Percentiles rank a stretch among this genome's conserved stretches.
Conservation (phyloP, 1,139 yeast genomes). For the Hanseniaspora uvarum region DNA sequence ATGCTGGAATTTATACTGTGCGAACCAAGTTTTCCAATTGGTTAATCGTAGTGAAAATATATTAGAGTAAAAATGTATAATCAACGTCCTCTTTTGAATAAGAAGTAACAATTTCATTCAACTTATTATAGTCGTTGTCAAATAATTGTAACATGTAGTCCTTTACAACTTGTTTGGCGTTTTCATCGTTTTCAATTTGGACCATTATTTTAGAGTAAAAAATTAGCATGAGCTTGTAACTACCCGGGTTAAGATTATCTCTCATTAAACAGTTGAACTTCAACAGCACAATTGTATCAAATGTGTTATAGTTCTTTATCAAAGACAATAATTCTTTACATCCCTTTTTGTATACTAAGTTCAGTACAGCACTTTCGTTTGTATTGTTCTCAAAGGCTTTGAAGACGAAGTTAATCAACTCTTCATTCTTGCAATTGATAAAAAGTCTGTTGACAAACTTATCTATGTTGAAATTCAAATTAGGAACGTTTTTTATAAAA, state of each 20-base stretch:
- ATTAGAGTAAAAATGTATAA: background rate
- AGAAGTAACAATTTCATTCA: background rate
- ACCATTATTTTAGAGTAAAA: conserved; percentile 5
- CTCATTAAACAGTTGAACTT: conserved; percentile 7
- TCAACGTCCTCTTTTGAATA: conserved; percentile 2
- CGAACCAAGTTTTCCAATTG: background rate
- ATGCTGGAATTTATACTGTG: background rate
- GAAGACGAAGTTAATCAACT: background rate
- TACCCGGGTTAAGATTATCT: conserved; percentile 6
- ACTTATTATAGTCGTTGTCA: background rate
- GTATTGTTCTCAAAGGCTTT: background rate
- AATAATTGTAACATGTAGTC: background rate
- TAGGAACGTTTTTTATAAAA: conserved; percentile 3
- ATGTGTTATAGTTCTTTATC: background rate
- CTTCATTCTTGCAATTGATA: background rate
- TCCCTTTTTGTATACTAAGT: conserved; percentile 4
- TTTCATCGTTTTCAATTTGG: background rate
- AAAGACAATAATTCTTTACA: background rate
- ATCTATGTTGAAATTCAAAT: conserved; percentile 4
- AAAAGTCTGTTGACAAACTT: conserved; percentile 7
- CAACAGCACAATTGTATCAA: background rate
- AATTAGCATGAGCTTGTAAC: conserved; percentile 9
- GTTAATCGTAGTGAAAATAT: background rate
- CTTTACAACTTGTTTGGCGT: background rate
- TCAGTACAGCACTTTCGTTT: background rate